Evolutionary conservation across 106 monocot species (phyloP), one percentile per base, ranked within the genome.

Genomic region (Xerophyta viscosa): DNA sequence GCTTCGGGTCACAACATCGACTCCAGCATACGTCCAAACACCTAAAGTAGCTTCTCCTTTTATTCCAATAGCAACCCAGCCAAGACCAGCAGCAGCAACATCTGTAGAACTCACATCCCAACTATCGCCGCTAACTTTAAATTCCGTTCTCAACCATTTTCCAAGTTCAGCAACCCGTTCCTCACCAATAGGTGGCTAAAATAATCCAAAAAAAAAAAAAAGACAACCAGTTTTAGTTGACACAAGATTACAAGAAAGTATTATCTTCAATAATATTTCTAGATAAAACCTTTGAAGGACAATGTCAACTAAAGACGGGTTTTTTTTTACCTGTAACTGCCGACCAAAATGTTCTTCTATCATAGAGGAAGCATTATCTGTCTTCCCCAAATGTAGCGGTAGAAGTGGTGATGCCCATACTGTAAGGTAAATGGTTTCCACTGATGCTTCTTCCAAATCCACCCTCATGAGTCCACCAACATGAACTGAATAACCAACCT

Each of bases 371-470:
- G 85, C 67, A 24, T 85, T 78, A 31, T 85, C 84, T 20, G 67
- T 77, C 71, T 79, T 88, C 25, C 96, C 96, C 96, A 96, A 89
- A 70, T 96, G 96, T 26, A 96, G 85, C 28, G 96, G 89, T 37
- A 96, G 80, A 48, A 85, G 76, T 21, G 78, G 52, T 27, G 96
- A 96, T 49, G 96, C 96, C 88, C 88, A 96, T 24, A 96, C 79
- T 20, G 96, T 96, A 46, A 96, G 24, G 46, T 96, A 96, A 20
- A 81, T 66, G 6, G 85, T 67, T 2, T 71, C 76, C 12, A 68
- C 73, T 13, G 74, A 71, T 59, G 64, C 50, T 65, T 96, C 79
- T 68, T 82, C 89, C 24, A 96, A 63, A 61, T 96, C 96, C n/a
- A 96, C 17, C 50, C 96, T 78, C 66, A 85, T 70, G 14, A 96